Conservation (phyloP, 768 basidiomycete genomes). For the Stropharia rugosoannulata region DNA sequence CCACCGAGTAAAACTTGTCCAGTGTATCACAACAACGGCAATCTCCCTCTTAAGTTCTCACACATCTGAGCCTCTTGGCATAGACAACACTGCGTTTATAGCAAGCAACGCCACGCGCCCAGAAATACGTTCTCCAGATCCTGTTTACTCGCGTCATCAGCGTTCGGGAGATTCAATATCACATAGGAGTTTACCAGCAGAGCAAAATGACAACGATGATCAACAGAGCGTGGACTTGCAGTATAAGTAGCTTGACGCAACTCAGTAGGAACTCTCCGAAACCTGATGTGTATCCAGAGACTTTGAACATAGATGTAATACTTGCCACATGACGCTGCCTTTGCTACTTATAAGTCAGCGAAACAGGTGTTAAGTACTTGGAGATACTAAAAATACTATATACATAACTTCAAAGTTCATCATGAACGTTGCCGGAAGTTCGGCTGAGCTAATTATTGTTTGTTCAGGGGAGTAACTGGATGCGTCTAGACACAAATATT, state of each 20-base stretch:
- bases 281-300: neutral
- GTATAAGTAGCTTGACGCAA: conserved; percentile 2
- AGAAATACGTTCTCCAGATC: conserved; percentile 9
- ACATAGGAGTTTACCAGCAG: neutral
- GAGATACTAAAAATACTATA: too few relatives aligned
- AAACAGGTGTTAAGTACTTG: too few relatives aligned
- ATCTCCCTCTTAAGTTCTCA: conserved; percentile 15
- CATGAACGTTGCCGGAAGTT: too few relatives aligned
- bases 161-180: neutral
- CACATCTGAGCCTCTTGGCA: conserved; percentile 13
- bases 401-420: too few relatives aligned
- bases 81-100: conserved; percentile 6
- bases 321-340: neutral
- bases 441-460: too few relatives aligned
- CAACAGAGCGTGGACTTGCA: neutral
- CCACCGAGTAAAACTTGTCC: neutral
- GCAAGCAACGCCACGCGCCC: conserved; percentile 9
- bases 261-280: neutral
- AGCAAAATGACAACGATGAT: neutral
- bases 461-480: too few relatives aligned
- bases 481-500: too few relatives aligned
- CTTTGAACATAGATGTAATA: neutral
- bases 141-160: neutral
- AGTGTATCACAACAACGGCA: conserved; percentile 15
- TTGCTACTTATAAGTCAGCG: too few relatives aligned